Conservation (phyloP, 768 basidiomycete species). For the Hypsizygus marmoreus region DNA sequence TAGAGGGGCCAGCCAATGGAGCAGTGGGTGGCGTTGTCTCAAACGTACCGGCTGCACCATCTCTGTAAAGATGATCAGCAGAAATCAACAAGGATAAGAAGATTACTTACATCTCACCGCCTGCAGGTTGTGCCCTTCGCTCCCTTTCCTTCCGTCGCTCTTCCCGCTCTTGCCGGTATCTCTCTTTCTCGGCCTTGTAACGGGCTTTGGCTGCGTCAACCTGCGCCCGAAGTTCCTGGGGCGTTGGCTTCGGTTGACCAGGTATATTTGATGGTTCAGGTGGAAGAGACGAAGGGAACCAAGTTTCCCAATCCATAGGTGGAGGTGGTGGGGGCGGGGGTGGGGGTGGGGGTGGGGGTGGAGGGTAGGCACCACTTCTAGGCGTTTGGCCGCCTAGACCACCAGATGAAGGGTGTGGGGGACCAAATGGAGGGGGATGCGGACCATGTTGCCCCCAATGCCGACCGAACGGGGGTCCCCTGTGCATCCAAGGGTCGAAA, state of each 20-base stretch:
- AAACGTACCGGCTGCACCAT: not conserved
- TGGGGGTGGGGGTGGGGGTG: conserved; percentile 13
- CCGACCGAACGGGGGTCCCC: conserved; percentile 5
- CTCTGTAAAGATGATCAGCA: not conserved
- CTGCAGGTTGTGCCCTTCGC: conserved; percentile 14
- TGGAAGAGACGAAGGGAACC: conserved; percentile 21
- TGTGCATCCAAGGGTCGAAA: conserved; percentile 6
- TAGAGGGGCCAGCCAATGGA: conserved; percentile 18
- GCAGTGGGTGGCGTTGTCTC: conserved; percentile 8
- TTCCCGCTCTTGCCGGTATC: conserved; percentile 61
- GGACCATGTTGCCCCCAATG: conserved; percentile 10
- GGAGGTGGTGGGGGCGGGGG: conserved; percentile 17
- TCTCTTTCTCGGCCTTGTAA: conserved; percentile 73
- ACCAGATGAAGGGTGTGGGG: conserved; percentile 13
- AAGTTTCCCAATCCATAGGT: conserved; percentile 13
- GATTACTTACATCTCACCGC: conserved; percentile 10
- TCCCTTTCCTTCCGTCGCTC: conserved; percentile 43
- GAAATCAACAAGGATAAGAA: not conserved
- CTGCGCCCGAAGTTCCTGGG: conserved; percentile 43
- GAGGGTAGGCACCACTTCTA: conserved; percentile 6
- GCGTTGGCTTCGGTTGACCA: conserved; percentile 21
- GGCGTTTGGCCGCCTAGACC: not conserved
- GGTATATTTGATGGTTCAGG: conserved; percentile 14
- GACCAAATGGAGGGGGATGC: conserved; percentile 7
- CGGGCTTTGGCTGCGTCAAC: conserved; percentile 66